These are phyloP conservation scores for Alopecurus myosuroides DNA, from an alignment of 176 grass and related monocot species.

Conservation along the genomic window DNA sequence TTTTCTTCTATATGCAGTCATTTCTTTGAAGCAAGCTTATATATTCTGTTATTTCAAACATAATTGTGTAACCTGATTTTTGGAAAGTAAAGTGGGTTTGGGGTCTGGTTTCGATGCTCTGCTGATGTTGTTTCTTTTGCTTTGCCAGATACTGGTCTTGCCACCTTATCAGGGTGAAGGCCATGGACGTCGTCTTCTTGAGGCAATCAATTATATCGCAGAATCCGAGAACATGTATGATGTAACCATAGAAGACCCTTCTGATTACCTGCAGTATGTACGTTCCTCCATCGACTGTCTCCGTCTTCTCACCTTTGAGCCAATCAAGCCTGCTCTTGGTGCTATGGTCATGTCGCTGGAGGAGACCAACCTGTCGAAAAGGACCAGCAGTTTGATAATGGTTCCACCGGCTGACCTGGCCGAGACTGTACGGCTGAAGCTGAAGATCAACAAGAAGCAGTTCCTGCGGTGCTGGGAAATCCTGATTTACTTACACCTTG, in stretches of 20 bases:
- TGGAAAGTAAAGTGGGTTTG: background rate
- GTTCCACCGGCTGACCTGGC: constrained; percentile 41
- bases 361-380: constrained; percentile 61
- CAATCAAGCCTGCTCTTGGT: constrained; percentile 45
- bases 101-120: background rate
- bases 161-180: constrained; percentile 85
- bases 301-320: constrained; percentile 55
- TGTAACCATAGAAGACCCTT: constrained; percentile 79
- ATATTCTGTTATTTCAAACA: background rate
- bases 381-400: constrained; percentile 34
- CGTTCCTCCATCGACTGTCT: constrained; percentile 72
- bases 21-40: constrained; percentile 2
- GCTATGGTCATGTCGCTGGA: constrained; percentile 52
- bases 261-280: constrained; percentile 89
- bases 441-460: constrained; percentile 93
- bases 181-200: constrained; percentile 64
- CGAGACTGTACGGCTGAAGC: constrained; percentile 47
- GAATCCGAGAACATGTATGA: constrained; percentile 75
- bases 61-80: background rate
- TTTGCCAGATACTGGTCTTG: constrained; percentile 73
- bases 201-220: constrained; percentile 75
- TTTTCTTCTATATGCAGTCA: background rate
- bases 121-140: constrained; percentile 17
- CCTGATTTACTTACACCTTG: constrained; percentile 74
- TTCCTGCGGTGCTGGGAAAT: constrained; percentile 84